Conservation (phyloP, 495 filamentous ascomycete genomes). For the Tetracladium setigerum region DNA sequence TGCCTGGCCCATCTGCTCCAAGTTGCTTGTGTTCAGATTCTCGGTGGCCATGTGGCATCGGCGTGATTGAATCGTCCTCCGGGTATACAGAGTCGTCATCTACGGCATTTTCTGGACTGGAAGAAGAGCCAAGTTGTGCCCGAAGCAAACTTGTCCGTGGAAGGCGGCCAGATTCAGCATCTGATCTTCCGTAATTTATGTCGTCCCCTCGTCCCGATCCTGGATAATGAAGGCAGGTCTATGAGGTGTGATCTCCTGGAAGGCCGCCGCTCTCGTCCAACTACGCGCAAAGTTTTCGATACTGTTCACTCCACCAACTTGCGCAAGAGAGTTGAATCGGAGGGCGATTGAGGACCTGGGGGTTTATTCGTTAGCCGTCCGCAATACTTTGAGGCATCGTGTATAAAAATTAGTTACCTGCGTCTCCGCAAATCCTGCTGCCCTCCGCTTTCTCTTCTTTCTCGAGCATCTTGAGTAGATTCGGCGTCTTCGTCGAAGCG, state of each 20-base stretch:
- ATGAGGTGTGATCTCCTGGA: constrained; percentile 75
- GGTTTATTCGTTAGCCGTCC: not conserved
- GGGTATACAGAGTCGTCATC: constrained; percentile 16
- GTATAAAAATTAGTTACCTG: constrained; percentile 6
- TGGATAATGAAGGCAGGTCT: constrained; percentile 59
- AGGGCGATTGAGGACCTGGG: constrained; percentile 67
- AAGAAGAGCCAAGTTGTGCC: constrained; percentile 28
- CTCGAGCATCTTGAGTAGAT: constrained; percentile 6
- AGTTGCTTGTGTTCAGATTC: constrained; percentile 28
- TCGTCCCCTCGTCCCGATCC: constrained; percentile 8
- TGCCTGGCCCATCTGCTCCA: constrained; percentile 20
- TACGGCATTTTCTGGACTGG: constrained; percentile 16
- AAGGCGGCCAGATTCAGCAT: constrained; percentile 27
- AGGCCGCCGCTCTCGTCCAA: constrained; percentile 87
- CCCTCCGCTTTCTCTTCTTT: not conserved
- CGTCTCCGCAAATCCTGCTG: constrained; percentile 15
- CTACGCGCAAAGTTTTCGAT: constrained; percentile 91
- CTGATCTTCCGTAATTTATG: constrained; percentile 27
- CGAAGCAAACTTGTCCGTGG: constrained; percentile 40
- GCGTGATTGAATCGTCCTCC: constrained; percentile 1
- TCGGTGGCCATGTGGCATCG: constrained; percentile 28
- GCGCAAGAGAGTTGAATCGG: constrained; percentile 57
- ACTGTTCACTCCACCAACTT: constrained; percentile 87
- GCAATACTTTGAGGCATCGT: not conserved
- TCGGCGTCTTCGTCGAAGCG: constrained; percentile 21